Conservation (phyloP, 345 rosid genomes). For the Diplotaxis tenuifolia region DNA sequence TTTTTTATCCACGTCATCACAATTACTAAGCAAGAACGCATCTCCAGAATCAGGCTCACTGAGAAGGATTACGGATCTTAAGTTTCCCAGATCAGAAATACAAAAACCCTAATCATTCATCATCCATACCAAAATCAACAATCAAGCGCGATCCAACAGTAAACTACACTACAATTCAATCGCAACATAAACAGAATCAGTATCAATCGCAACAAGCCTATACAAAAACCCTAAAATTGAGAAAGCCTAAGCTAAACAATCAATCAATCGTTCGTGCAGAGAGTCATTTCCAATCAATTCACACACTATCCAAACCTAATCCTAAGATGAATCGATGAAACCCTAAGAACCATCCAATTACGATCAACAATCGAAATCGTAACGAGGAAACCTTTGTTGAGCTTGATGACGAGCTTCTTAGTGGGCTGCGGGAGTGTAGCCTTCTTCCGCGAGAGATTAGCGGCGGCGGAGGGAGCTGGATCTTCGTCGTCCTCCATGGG, state of each 20-base stretch:
- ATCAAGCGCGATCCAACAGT: background rate
- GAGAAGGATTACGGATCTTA: background rate
- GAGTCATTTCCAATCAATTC: conserved; percentile 15
- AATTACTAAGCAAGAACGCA: background rate
- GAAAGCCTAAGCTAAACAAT: conserved; percentile 17
- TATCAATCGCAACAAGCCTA: conserved; percentile 11
- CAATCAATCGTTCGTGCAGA: background rate
- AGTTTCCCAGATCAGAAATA: background rate
- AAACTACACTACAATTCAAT: background rate
- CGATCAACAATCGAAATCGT: background rate
- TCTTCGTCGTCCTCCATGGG: conserved; percentile 68
- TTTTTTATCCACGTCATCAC: background rate
- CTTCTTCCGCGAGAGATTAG: conserved; percentile 82
- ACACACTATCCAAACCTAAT: background rate
- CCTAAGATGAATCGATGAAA: background rate
- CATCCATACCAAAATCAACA: background rate
- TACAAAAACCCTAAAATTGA: conserved; percentile 23
- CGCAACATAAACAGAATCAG: background rate
- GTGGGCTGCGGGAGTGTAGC: conserved; percentile 83
- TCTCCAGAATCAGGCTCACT: background rate
- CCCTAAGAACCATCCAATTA: background rate
- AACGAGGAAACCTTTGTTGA: conserved; percentile 63
- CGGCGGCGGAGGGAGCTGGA: conserved; percentile 49
- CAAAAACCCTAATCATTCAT: conserved; percentile 3
- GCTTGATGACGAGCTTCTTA: conserved; percentile 84